Evolutionary conservation across 441 rosid genomes (phyloP), one percentile per base, ranked within the genome.

Genomic region (Populus trichocarpa): DNA sequence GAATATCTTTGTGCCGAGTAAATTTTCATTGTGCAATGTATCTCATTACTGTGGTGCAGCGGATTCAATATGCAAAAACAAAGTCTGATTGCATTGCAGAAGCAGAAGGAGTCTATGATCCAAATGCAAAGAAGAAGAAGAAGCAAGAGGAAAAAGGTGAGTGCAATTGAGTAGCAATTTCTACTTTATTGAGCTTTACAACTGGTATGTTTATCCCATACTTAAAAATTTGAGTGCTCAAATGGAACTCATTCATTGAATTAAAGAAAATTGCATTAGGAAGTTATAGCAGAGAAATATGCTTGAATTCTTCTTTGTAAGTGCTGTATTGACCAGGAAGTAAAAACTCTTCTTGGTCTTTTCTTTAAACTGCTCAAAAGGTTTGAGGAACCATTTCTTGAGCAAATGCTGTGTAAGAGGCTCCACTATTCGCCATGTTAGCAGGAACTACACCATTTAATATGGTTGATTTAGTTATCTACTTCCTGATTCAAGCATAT

Each of bases 91-190:
- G 97, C 86, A 69, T 93, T 67, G 86, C 93, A 79, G 93, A 94
- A 81, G 95, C 83, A 0, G 98, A 94, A 75, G 98, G 98, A 81
- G 86, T 92, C 78, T 94, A 84, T 38, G 90, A 89, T 77, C 89
- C 91, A 32, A 91, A 85, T 80, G 97, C 93, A 79, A 96, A 91
- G 90, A 96, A 90, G 89, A 96, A 88, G 90, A 96, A 88, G 89
- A 93, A 90, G 85, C 97, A 93, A 85, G 95, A 96, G 81, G 98
- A 94, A 53, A 91, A 88, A 86, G 93, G 97, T 95, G 68, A 75
- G 35, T 33, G 35, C n/a, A 71, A 64, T 46, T 64, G 5, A 26
- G 28, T 67, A 9, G 30, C 16, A 26, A 32, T 33, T 66, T 75
- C 25, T 23, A 36, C 30, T 14, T 8, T 28, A 3, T 13, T 35